Conservation (phyloP, 139 green algal species). For the Haematococcus lacustris region DNA sequence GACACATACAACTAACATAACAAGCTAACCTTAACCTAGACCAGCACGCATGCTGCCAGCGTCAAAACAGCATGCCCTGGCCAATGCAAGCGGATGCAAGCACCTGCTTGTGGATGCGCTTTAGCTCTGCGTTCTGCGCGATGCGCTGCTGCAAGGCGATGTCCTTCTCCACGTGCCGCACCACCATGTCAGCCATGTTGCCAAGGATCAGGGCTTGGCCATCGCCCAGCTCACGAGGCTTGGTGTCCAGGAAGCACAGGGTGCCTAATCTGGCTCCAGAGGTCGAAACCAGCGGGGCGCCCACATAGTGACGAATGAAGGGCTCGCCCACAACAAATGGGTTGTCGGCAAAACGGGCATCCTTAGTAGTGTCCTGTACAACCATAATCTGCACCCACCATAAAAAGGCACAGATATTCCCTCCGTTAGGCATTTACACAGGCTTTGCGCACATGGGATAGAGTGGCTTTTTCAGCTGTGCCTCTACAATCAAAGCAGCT, state of each 20-base stretch:
- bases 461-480: too few species aligned
- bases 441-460: too few species aligned
- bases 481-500: too few species aligned
- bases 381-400: slow-evolving; percentile 50
- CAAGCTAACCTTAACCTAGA: too few species aligned
- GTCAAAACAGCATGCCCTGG: too few species aligned
- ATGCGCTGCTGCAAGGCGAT: slow-evolving; percentile 24
- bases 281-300: slow-evolving; percentile 57
- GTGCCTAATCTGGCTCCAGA: slow-evolving; percentile 56
- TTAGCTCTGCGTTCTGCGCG: background rate
- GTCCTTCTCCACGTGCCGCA: slow-evolving; percentile 67
- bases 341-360: slow-evolving; percentile 64
- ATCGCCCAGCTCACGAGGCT: slow-evolving; percentile 41
- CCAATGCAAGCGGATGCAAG: too few species aligned
- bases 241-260: slow-evolving; percentile 54
- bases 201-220: slow-evolving; percentile 53
- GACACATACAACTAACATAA: too few species aligned
- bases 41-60: too few species aligned
- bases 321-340: too few species aligned
- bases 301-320: slow-evolving; percentile 77
- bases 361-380: slow-evolving; percentile 51
- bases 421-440: too few species aligned
- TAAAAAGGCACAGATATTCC: slow-evolving; percentile 5
- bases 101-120: slow-evolving; percentile 4
- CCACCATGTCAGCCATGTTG: slow-evolving; percentile 72